Percentiles rank a stretch among this genome's conserved stretches.
Conservation (phyloP, 768 basidiomycete genomes). For the Boletus insuetus region DNA sequence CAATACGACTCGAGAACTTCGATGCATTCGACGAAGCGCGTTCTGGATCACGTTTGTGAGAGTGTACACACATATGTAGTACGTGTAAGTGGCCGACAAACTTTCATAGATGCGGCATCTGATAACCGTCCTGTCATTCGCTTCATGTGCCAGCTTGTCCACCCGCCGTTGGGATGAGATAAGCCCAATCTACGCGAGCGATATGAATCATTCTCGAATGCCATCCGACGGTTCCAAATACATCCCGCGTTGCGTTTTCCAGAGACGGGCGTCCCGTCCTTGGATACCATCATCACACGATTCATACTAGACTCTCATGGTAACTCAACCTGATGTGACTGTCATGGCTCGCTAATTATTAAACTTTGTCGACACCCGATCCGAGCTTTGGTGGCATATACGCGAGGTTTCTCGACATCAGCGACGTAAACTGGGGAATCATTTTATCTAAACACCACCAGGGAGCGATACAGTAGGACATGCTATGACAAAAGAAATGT, state of each 20-base stretch:
- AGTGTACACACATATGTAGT: neutral
- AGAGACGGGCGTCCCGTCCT: neutral
- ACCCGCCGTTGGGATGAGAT: neutral
- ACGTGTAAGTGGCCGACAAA: neutral
- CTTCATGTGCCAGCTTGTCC: too few relatives aligned
- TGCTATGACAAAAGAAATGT: neutral
- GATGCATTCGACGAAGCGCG: neutral
- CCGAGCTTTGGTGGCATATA: neutral
- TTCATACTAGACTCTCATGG: neutral
- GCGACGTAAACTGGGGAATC: neutral
- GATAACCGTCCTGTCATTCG: neutral
- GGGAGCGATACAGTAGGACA: slow-evolving; percentile 16
- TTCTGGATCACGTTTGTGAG: slow-evolving; percentile 2
- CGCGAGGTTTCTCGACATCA: neutral
- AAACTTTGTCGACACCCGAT: slow-evolving; percentile 11
- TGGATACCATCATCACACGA: slow-evolving; percentile 18
- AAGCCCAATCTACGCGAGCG: neutral
- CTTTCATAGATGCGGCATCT: slow-evolving; percentile 9
- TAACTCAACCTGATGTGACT: slow-evolving; percentile 2
- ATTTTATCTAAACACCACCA: slow-evolving; percentile 5
- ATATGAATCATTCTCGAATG: neutral
- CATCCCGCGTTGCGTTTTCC: neutral
- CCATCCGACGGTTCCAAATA: neutral
- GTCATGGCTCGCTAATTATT: slow-evolving; percentile 12
- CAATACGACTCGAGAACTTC: neutral